Evolutionary conservation across 148 eudicot species (phyloP).

Genomic region (Camellia granthamiana): DNA sequence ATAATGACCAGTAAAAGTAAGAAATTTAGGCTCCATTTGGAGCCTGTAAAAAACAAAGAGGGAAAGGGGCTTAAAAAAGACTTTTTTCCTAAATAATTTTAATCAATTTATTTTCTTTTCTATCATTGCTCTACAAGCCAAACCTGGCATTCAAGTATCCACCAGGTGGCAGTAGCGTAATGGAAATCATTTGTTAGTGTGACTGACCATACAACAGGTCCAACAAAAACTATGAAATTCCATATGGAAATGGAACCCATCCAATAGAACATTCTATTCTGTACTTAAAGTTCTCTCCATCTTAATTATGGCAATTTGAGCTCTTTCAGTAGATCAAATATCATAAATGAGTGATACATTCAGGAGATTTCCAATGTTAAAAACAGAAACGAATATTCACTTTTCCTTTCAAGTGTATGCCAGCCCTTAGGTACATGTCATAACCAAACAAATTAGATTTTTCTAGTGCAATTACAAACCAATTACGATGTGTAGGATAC

Average conservation of each 20-base stretch:
- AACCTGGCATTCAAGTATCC: background rate
- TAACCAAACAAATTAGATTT: background rate
- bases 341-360: background rate
- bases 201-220: background rate
- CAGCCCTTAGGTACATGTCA: background rate
- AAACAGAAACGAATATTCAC: background rate
- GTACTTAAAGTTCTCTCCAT: background rate
- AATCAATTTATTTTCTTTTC: background rate
- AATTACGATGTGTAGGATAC: constrained; percentile 54
- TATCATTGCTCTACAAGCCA: background rate
- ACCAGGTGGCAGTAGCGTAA: background rate
- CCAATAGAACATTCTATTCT: too few relatives aligned
- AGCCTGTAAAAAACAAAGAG: background rate
- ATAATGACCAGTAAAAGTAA: background rate
- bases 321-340: background rate
- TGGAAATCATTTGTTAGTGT: background rate
- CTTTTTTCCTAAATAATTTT: background rate
- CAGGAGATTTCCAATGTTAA: background rate
- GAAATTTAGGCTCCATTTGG: background rate
- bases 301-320: background rate
- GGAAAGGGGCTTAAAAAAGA: background rate
- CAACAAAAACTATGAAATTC: background rate
- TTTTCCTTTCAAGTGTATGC: background rate
- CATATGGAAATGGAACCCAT: background rate
- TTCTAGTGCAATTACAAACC: background rate